Evolutionary conservation across 208 protist genomes (phyloP).

Genomic region (Blechomonas ayalai): DNA sequence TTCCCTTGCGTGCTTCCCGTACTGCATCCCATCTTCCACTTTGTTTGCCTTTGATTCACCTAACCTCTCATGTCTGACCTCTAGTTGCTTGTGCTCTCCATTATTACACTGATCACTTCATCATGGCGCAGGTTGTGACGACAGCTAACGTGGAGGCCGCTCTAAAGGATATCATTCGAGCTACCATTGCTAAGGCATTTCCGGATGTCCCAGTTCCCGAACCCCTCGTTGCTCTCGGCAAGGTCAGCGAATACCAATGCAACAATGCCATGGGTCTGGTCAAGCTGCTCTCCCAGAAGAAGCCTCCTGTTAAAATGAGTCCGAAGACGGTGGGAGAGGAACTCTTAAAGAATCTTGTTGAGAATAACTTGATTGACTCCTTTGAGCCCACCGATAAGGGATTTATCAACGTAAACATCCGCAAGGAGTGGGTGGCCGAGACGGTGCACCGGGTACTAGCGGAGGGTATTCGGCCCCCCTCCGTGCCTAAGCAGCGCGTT

Average conservation of each 20-base stretch:
- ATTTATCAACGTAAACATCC: constrained; percentile 92
- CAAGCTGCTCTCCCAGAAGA: constrained; percentile 76
- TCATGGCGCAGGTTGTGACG: constrained; percentile 5
- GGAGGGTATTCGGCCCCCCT: constrained; percentile 63
- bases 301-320: constrained; percentile 74
- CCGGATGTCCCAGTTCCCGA: constrained; percentile 51
- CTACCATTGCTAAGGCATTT: constrained; percentile 75
- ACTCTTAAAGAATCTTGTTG: constrained; percentile 65
- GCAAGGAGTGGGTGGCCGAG: constrained; percentile 42
- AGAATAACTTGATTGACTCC: constrained; percentile 77
- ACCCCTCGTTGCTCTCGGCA: constrained; percentile 70
- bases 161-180: constrained; percentile 71
- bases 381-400: constrained; percentile 86
- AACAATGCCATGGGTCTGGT: constrained; percentile 92
- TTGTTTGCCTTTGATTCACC: too few species aligned
- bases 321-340: constrained; percentile 79
- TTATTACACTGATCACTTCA: too few species aligned
- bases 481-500: constrained; percentile 55
- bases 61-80: too few species aligned
- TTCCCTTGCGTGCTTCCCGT: neutral
- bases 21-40: neutral
- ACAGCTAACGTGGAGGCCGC: constrained; percentile 68
- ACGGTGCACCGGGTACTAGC: constrained; percentile 45
- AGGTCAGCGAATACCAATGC: constrained; percentile 92
- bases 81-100: too few species aligned